Base-by-base conservation (phyloP, 768 basidiomycete genomes). In the Lactifluus rugatus region DNA sequence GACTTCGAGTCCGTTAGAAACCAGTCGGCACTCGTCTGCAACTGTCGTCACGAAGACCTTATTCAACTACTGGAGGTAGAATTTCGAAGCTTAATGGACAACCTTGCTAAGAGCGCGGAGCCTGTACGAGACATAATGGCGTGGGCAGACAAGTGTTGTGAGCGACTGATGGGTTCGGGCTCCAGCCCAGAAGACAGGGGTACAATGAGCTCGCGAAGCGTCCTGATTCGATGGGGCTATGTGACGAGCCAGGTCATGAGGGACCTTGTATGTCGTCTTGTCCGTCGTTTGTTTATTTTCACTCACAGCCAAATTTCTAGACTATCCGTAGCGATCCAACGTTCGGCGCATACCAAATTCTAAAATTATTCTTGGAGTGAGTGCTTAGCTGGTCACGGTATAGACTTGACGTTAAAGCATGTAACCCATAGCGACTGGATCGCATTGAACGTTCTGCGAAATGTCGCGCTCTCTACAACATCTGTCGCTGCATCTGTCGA, bases 211-310 rank as follows among this genome's bases (percentile, higher is more conserved):
- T 89, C 90, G 48, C 77, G 91, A 62, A 91, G 89, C 68, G 81
- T 92, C 53, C 76, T 93, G 67, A 90, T 93, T 69, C 83, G 90
- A 55, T 92, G 89, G 90, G 88, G 89, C 50, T 93, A 93, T 72
- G 91, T 93, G 68, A 92, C 90, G 17, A 89, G 87, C 71, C 90
- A 93, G 71, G 83, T 93, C 65, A 93, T 93, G 89, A 78, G 91
- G 65, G 91, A 93, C 71, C 75, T 93, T 70, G 88, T 91, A 68
- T 70, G 86, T 71, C 5, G 16, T 19, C 17, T 34, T 36, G 50
- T 25, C 56, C 32, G 51, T 54, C 36, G 14, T 5, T 28, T 16
- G 44, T 55, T 45, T 52, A 19, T 49, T 16, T 32, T 45, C 13
- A 23, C 53, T 52, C 36, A 52, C 48, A n/a, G 21, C 34, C 9